Percentiles rank a stretch among this genome's conserved stretches.
Conservation (phyloP, 768 basidiomycete genomes). For the Coprinellus micaceus region DNA sequence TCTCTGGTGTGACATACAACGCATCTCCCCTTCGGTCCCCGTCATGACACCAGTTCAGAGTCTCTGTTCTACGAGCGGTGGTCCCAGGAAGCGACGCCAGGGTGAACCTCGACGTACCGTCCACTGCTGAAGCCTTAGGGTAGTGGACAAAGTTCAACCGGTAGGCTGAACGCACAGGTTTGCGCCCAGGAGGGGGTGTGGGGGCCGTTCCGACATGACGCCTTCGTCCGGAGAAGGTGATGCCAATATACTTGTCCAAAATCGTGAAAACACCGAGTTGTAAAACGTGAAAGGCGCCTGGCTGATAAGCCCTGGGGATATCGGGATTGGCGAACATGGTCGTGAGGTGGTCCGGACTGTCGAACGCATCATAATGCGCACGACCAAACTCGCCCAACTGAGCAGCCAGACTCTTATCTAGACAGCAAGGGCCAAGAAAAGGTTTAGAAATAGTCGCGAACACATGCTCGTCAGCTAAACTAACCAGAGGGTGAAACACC, state of each 20-base stretch:
- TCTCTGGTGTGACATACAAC: neutral
- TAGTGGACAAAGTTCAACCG: neutral
- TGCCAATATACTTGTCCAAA: neutral
- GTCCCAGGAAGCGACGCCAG: neutral
- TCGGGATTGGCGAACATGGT: neutral
- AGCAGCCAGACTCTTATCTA: neutral
- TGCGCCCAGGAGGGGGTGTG: neutral
- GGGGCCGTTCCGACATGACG: neutral
- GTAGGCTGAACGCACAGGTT: neutral
- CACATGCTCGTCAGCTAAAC: too few species aligned
- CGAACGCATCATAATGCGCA: neutral
- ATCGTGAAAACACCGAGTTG: neutral
- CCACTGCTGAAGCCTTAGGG: neutral
- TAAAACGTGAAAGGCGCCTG: neutral
- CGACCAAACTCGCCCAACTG: neutral
- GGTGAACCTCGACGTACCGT: neutral
- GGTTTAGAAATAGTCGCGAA: too few species aligned
- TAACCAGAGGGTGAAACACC: too few species aligned
- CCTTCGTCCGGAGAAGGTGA: neutral
- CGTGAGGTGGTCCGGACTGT: neutral
- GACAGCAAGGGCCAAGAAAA: too few species aligned
- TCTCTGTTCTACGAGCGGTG: neutral
- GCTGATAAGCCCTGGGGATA: neutral
- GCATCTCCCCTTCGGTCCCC: neutral
- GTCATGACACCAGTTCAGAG: too few species aligned